Evolutionary conservation across 2,329 filamentous ascomycete genomes (phyloP), one percentile per base, ranked within the genome.

Genomic region (Lachnum nothofagi): DNA sequence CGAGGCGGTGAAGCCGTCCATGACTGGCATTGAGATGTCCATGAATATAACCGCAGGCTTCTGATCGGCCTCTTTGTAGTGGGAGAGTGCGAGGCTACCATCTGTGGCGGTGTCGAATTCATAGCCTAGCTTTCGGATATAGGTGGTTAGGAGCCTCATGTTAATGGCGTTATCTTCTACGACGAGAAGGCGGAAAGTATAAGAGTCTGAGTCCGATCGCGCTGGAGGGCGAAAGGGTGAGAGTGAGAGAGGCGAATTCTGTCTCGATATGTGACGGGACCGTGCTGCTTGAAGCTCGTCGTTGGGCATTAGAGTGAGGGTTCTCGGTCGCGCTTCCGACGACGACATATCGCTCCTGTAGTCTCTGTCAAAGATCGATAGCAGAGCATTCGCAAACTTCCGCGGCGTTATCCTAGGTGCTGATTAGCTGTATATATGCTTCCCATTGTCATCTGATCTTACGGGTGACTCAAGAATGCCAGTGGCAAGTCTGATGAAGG

Each of bases 21-120:
- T 74, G 8, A 76, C 67, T 0, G 76, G 77, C 77, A 80, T 80
- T 44, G 71, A 71, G 5, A 78, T 70, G 51, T 79, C 77, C 72
- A 78, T 77, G 24, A 77, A 67, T 5, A 77, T 66, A 20, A 74
- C 64, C 12, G 52, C 56, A 69, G 48, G 39, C 10, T 74, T 31
- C 3, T 19, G 27, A 14, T 54, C 44, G 0, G 61, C 58, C 20
- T 48, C 14, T 45, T 53, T 45, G 34, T 41, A 51, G 12, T 59
- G 58, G 4, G 71, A 58, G 2, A 77, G 66, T 1, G 75, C 75
- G 59, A 76, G 68, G 5, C 68, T 60, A 6, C 75, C 75, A 51
- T 77, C 68, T 4, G 53, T 55, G 2, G 73, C 74, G 1, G 67
- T 70, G 19, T 62, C 59, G 20, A 67, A 65, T 7, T 62, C 65